Base-by-base conservation (phyloP, 2,329 filamentous ascomycete species). In the Sphaerulina vaccinii region DNA sequence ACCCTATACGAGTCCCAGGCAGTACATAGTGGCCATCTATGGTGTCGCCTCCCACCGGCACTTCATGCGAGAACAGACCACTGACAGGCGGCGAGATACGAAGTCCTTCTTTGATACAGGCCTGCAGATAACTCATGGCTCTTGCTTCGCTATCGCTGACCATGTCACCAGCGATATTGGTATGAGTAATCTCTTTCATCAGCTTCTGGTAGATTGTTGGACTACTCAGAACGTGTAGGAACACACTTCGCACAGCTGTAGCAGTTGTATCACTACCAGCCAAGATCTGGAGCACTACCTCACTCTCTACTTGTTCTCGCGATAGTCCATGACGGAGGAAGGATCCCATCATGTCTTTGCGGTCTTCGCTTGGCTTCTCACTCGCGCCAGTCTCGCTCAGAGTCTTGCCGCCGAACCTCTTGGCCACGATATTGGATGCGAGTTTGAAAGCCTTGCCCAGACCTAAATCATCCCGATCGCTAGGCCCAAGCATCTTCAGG, bases 181-280 rank as follows among this genome's bases (percentile, higher is more conserved):
- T 46, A 6, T 16, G n/a, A 2, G 75, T 70, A 32, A 80, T 71
- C 54, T 79, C 76, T 1, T 59, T 62, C 66, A 78, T 71, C 49
- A 80, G 67, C 37, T 68, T 73, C 5, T 68, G 62, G 53, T 78
- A 77, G 5, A 72, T 69, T 4, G 41, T 24, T 6, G 51, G 51
- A 32, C 44, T 54, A n/a, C 56, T 52, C 23, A 59, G 32, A 3
- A 62, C 45, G 27, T 59, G 44, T 9, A 54, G 38, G n/a, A 58
- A 41, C 11, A 57, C 37, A 18, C 49, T 56, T 8, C 57, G 37
- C 21, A 79, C 73, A 3, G 73, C 69, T 2, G 76, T 78, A 2
- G 75, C 75, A 0, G 75, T 79, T 10, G 77, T 79, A 50, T 79
- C 77, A 7, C 75, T 73, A 11, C 76, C 77, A 0, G 77, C 78